These are phyloP conservation scores for Fusarium longipes DNA, from an alignment of 2,329 filamentous ascomycete species.

Conservation along the genomic window DNA sequence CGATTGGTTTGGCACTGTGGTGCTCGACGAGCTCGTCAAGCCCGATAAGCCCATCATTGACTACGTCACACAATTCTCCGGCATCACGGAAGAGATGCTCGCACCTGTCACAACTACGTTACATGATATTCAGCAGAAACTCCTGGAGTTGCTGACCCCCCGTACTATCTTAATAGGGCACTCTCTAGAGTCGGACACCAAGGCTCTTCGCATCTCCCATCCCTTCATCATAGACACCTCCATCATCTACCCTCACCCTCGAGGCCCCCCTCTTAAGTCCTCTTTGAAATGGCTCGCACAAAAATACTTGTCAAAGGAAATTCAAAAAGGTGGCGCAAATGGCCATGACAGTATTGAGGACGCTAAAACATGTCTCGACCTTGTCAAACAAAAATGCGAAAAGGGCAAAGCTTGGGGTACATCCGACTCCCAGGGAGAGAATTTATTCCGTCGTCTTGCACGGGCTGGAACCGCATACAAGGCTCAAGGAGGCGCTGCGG, in stretches of 20 bases:
- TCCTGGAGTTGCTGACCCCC: conserved; percentile 78
- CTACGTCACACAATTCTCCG: conserved; percentile 92
- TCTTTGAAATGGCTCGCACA: conserved; percentile 89
- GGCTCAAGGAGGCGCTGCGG: conserved; percentile 67
- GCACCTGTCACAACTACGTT: conserved; percentile 85
- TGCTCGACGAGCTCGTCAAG: conserved; percentile 93
- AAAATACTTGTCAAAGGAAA: conserved; percentile 86
- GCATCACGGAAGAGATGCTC: conserved; percentile 89
- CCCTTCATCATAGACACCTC: conserved; percentile 95
- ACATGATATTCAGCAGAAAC: conserved; percentile 80
- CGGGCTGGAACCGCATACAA: conserved; percentile 72
- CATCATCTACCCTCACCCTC: conserved; percentile 88
- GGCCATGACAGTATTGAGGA: conserved; percentile 96
- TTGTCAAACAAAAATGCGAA: conserved; percentile 95
- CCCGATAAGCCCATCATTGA: conserved; percentile 88
- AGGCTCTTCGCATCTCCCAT: conserved; percentile 85
- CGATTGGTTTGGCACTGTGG: conserved; percentile 82
- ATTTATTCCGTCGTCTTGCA: conserved; percentile 85
- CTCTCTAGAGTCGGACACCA: conserved; percentile 85
- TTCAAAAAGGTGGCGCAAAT: conserved; percentile 79
- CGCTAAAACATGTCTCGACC: conserved; percentile 87
- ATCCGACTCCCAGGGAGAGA: conserved; percentile 81
- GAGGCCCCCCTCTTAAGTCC: conserved; percentile 88
- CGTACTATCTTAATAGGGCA: conserved; percentile 82
- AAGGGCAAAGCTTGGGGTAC: conserved; percentile 89